Evolutionary conservation across 73 alveolate species (phyloP), one percentile per base, ranked within the genome.

Genomic region (Blepharisma stoltei): DNA sequence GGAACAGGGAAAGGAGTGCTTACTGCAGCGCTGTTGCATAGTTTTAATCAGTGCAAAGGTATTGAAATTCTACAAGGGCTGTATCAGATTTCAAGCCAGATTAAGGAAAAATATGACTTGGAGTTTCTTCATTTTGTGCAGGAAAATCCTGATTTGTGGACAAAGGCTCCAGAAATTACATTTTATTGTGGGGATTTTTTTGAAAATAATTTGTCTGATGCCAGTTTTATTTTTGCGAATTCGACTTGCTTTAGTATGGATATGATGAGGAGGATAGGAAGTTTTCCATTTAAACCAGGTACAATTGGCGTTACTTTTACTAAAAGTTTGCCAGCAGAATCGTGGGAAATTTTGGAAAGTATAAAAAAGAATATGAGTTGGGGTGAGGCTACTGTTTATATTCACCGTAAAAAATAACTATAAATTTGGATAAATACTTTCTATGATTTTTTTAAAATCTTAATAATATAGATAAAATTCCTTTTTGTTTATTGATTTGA

Each of bases 1-100:
- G 98, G 98, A 0, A 90, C 90, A 0, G 98, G 98, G 6, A 94
- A 94, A 55, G 97, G 93, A 5, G 95, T 94, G 23, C 68, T 94
- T 7, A 92, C 97, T 4, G 93, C 92, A 71, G 77, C 95, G 14
- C 81, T 94, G 32, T 67, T 90, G 71, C 86, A 84, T 50, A 84
- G 88, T 43, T 94, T 94, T 81, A 76, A 83, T 65, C 81, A 70
- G 78, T 94, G 97, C 70, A 80, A 71, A 50, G 98, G 98, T 6
- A 85, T 94, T 41, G 98, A 94, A 77, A 70, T 46, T 44, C 77
- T 91, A 37, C 86, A 82, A 88, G 86, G 94, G 8, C 79, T 94
- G 27, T 81, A 70, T 71, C 70, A 84, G n/a, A 11, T 67, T 43
- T 80, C 89, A 0, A 67, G 47, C 23, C n/a, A 44, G 38, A 47